Evolutionary conservation across 306 rosid genomes (phyloP).

Genomic region (Quillaja saponaria): DNA sequence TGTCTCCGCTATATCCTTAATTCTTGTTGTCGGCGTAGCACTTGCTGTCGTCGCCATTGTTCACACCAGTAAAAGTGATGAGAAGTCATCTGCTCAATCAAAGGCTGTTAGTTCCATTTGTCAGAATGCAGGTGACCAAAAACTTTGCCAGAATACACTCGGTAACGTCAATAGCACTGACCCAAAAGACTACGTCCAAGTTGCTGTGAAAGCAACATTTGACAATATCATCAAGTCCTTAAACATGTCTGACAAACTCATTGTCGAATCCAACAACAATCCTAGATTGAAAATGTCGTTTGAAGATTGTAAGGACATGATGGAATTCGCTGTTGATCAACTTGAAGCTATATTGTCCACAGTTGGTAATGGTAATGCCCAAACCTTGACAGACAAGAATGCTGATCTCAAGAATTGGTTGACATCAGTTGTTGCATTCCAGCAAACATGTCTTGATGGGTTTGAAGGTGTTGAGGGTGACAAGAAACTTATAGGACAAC

Average conservation of each 20-base stretch:
- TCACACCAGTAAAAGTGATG: not conserved
- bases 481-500: constrained; percentile 25
- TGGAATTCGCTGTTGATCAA: constrained; percentile 44
- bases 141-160: constrained; percentile 49
- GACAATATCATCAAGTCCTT: constrained; percentile 45
- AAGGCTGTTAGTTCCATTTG: constrained; percentile 43
- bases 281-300: constrained; percentile 42
- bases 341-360: constrained; percentile 32
- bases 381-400: constrained; percentile 21
- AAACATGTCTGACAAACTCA: constrained; percentile 50
- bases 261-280: constrained; percentile 7
- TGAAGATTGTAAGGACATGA: constrained; percentile 62
- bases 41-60: constrained; percentile 46
- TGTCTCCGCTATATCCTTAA: constrained; percentile 47
- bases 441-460: constrained; percentile 50
- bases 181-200: constrained; percentile 45
- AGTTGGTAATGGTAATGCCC: constrained; percentile 32
- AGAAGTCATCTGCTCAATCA: constrained; percentile 10
- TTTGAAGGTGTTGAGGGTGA: constrained; percentile 32
- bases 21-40: constrained; percentile 67
- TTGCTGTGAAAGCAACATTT: constrained; percentile 38
- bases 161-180: constrained; percentile 25
- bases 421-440: constrained; percentile 53
- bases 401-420: constrained; percentile 66
- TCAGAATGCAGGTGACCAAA: constrained; percentile 36